Evolutionary conservation across 73 alveolate genomes (phyloP), one percentile per base, ranked within the genome.

Genomic region (Stentor coeruleus): DNA sequence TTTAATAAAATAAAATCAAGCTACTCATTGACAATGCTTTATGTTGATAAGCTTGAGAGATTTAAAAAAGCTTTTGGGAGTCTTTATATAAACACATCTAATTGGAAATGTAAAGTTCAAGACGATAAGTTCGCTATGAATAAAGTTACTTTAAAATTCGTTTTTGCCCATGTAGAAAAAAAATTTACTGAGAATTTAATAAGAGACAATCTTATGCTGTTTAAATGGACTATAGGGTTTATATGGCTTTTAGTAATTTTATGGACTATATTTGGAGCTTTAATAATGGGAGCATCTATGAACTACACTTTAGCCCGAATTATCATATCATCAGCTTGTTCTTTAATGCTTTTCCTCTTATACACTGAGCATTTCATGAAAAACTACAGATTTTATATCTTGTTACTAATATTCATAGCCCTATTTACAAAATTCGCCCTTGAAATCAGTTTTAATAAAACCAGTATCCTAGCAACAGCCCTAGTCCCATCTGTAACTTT

Each of bases 381-480:
- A 15, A 1, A 66, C 37, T 66, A 66, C 41, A 31, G 11, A 1
- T 31, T 28, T 20, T 66, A 66, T 33, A 66, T 31, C 14, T 40
- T 66, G 0, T 14, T 26, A 66, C 20, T 20, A 0, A 66, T 66
- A 28, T 66, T 20, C 37, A 40, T 33, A 28, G 79, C 49, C 20
- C 33, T 66, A 33, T 20, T 66, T 33, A 31, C 39, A 20, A 66
- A 20, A 31, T 31, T 20, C 39, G 11, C n/a, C 79, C 11, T 31
- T 28, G 37, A 66, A 20, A 26, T 66, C 15, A 31, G 79, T 31
- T 66, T 20, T 40, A 0, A 66, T 11, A 20, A 26, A 2, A 20
- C 37, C 36, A 31, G 79, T 2, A 66, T 31, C n/a, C n/a, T 66
- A 66, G 37, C 79, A 0, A 66, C 79, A 66, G 79, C 79, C 33